Percentiles rank a stretch among this genome's conserved stretches.
Conservation (phyloP, 495 filamentous ascomycete species). For the Xylaria flabelliformis region DNA sequence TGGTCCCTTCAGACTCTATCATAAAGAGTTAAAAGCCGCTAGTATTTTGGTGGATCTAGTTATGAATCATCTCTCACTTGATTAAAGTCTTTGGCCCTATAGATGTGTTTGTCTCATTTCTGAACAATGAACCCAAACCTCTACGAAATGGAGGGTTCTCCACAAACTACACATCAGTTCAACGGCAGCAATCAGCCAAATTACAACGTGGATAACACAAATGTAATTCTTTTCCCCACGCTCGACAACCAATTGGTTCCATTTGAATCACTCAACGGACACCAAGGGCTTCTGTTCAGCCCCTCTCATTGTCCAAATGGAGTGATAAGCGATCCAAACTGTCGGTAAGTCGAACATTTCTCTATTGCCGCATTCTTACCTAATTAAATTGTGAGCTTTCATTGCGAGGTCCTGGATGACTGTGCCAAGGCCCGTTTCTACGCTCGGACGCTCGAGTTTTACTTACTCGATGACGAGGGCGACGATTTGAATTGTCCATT, state of each 20-base stretch:
- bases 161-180: background rate
- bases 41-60: background rate
- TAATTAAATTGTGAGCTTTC: constrained; percentile 15
- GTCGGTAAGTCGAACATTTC: constrained; percentile 1
- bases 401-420: constrained; percentile 24
- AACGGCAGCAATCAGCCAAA: background rate
- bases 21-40: background rate
- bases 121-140: background rate
- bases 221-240: background rate
- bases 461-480: constrained; percentile 14
- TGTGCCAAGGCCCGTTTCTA: constrained; percentile 29
- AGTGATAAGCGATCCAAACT: background rate
- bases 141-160: background rate
- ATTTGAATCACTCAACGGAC: background rate
- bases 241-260: background rate
- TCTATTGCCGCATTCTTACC: background rate
- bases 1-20: background rate
- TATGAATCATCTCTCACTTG: background rate
- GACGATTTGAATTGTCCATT: constrained; percentile 24
- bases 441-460: constrained; percentile 25
- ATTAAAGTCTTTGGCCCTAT: background rate
- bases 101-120: background rate
- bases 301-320: background rate
- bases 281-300: background rate
- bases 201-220: background rate